These are phyloP conservation scores for Phytopythium chamaehyphon DNA, from an alignment of 352 stramenopile genomes.

Conservation along the genomic window DNA sequence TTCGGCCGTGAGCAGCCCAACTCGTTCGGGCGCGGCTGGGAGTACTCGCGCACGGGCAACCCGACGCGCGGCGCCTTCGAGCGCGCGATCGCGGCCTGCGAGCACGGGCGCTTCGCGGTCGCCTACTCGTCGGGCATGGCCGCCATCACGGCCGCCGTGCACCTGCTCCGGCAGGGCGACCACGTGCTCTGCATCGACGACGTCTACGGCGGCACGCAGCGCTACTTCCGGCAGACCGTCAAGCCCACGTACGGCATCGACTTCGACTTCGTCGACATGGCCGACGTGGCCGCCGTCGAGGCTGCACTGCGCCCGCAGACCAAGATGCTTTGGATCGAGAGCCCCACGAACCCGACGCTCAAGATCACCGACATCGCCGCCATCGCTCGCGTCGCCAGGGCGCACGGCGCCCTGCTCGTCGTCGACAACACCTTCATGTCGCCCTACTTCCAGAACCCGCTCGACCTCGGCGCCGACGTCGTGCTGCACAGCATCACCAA, in stretches of 20 bases:
- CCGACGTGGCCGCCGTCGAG: slow-evolving; percentile 78
- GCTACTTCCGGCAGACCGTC: slow-evolving; percentile 92
- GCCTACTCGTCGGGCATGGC: slow-evolving; percentile 90
- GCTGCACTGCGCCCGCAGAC: slow-evolving; percentile 84
- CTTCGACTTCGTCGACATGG: slow-evolving; percentile 94
- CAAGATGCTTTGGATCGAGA: slow-evolving; percentile 94
- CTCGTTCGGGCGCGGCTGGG: slow-evolving; percentile 95
- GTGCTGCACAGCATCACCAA: slow-evolving; percentile 95
- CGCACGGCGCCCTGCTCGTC: slow-evolving; percentile 84
- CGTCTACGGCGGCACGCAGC: slow-evolving; percentile 95
- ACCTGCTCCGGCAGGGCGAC: slow-evolving; percentile 90
- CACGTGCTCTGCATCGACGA: slow-evolving; percentile 95
- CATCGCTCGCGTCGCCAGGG: slow-evolving; percentile 87
- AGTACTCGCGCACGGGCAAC: slow-evolving; percentile 95
- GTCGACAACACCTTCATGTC: slow-evolving; percentile 95
- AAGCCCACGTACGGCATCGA: slow-evolving; percentile 88
- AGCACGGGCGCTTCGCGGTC: slow-evolving; percentile 89
- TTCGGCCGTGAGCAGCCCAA: slow-evolving; percentile 69
- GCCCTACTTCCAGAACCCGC: slow-evolving; percentile 91
- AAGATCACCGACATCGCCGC: slow-evolving; percentile 93
- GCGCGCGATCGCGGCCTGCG: slow-evolving; percentile 87
- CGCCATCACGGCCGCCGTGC: slow-evolving; percentile 83
- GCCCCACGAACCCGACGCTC: slow-evolving; percentile 93
- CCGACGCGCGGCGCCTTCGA: slow-evolving; percentile 95
- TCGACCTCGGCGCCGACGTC: slow-evolving; percentile 90